Conservation (phyloP, 257 asterid genomes). For the Ophiorrhiza pumila region DNA sequence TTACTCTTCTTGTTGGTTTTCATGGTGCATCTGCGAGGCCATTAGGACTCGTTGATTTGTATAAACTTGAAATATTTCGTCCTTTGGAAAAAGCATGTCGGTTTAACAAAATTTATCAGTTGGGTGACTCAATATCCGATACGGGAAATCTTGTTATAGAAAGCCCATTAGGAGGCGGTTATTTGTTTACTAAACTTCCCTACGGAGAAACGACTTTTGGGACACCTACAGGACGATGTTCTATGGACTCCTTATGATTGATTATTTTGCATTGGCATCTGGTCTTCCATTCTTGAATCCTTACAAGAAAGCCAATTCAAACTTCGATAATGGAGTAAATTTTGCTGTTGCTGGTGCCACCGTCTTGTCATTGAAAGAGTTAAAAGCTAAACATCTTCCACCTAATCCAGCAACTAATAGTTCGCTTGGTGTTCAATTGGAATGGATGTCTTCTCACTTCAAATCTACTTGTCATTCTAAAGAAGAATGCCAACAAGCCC, state of each 20-base stretch:
- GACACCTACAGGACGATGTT: constrained; percentile 1
- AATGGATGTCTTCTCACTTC: background rate
- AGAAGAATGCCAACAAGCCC: constrained; percentile 20
- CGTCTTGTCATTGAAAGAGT: background rate
- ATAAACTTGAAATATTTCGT: too few species aligned
- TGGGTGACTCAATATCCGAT: constrained; percentile 30
- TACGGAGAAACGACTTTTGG: background rate
- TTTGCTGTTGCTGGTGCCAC: constrained; percentile 1
- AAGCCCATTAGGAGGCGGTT: background rate
- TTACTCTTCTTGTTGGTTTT: too few species aligned
- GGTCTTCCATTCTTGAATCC: background rate
- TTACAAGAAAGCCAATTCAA: background rate
- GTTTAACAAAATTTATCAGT: constrained; percentile 23
- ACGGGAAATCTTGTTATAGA: constrained; percentile 21
- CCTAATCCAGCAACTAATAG: background rate
- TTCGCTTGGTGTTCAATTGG: background rate
- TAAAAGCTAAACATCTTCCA: background rate
- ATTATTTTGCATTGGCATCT: background rate
- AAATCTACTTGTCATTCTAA: background rate
- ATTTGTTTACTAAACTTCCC: background rate
- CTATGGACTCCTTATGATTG: constrained; percentile 4
- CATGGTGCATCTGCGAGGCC: too few species aligned
- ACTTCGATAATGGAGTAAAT: background rate
- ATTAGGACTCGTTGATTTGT: too few species aligned
- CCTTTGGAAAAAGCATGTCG: too few species aligned